A percentile compares a stretch with the other conserved stretches of the same genome.
These are phyloP conservation scores for Chrysoporthe deuterocubensis DNA, from an alignment of 2,329 filamentous ascomycete species.

Conservation along the genomic window DNA sequence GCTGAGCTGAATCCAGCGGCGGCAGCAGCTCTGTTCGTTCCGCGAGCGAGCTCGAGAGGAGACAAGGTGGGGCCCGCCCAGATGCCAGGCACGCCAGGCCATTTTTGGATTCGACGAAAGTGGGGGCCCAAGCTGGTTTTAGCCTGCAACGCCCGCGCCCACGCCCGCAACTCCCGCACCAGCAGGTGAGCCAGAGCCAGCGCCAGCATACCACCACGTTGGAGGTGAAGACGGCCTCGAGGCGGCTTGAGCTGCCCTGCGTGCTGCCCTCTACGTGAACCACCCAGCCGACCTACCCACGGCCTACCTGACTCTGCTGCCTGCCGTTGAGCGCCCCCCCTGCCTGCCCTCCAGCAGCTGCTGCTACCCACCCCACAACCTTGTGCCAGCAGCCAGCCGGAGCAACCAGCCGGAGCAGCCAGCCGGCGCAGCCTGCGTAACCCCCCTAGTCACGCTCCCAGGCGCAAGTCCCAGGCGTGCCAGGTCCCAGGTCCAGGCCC, in stretches of 20 bases:
- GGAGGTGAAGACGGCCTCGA: neutral
- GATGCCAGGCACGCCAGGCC: neutral
- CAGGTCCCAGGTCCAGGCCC: conserved; percentile 1
- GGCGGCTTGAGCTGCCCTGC: neutral
- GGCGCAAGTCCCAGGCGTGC: neutral
- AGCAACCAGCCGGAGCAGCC: neutral
- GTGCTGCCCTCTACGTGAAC: no score
- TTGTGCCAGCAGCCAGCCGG: neutral
- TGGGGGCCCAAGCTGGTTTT: neutral
- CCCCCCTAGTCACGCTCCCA: neutral
- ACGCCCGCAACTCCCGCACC: neutral
- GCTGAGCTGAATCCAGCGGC: neutral
- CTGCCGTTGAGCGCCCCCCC: neutral
- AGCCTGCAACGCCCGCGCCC: neutral
- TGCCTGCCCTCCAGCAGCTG: neutral
- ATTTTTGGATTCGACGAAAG: conserved; percentile 5
- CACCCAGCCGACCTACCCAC: no score
- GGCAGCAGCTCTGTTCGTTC: neutral
- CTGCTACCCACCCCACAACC: neutral
- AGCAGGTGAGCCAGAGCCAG: neutral
- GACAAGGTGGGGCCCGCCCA: neutral
- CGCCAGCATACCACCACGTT: neutral
- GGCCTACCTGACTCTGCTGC: neutral
- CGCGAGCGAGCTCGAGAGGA: neutral
- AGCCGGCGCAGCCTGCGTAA: neutral